Conservation (phyloP, 2,329 filamentous ascomycete species). For the Talaromyces rugulosus region DNA sequence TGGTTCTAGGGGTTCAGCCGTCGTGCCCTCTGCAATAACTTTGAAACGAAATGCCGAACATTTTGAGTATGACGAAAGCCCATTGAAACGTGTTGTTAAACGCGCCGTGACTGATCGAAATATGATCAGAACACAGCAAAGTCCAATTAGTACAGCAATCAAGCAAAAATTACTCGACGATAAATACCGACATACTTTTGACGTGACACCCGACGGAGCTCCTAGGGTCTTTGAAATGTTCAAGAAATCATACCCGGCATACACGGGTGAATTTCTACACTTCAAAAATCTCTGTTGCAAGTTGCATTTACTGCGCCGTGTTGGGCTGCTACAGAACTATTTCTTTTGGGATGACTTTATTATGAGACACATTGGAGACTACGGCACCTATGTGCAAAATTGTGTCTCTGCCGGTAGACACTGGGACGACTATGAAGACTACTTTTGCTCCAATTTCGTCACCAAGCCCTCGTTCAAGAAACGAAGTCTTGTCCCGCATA, state of each 20-base stretch:
- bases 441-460: constrained; percentile 29
- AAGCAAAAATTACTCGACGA: constrained; percentile 18
- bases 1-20: neutral
- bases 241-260: constrained; percentile 34
- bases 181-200: constrained; percentile 4
- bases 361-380: constrained; percentile 35
- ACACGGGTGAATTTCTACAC: constrained; percentile 33
- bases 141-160: neutral
- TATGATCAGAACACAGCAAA: neutral
- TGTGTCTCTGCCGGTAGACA: constrained; percentile 22
- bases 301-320: constrained; percentile 27
- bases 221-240: constrained; percentile 34
- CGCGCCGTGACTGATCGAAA: neutral
- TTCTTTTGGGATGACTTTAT: constrained; percentile 46
- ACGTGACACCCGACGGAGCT: constrained; percentile 16
- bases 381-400: constrained; percentile 30
- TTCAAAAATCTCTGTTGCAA: constrained; percentile 37
- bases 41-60: constrained; percentile 6
- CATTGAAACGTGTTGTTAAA: constrained; percentile 1
- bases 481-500: constrained; percentile 31
- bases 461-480: constrained; percentile 31
- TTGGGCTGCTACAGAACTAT: constrained; percentile 28
- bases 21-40: neutral
- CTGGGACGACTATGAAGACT: constrained; percentile 33
- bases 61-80: neutral